Evolutionary conservation across 805 yeast species (phyloP), one percentile per base, ranked within the genome.

Genomic region (Nakazawaea sp.): DNA sequence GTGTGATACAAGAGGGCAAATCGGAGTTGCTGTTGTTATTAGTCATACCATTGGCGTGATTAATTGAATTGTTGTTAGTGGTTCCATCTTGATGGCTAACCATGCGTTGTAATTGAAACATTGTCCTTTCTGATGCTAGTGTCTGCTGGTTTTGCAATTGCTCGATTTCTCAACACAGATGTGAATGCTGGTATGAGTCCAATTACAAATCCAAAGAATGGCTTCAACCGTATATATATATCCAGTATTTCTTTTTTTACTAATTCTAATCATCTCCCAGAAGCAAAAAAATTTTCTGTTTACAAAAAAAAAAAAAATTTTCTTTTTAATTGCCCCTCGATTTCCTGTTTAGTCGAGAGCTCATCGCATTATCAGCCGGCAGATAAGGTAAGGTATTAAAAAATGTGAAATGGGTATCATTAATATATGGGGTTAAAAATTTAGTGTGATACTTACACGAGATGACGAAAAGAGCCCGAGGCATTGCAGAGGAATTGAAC

Each of bases 1-100:
- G 36, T 21, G 40, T 36, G 13, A 36, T 30, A 18, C 33, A 33
- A 8, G 18, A 18, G 8, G 27, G 26, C 27, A 30, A 11, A 5
- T 30, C 32, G 16, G 12, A 8, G 8, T 15, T 15, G 12, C 5
- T 18, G 25, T 29, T 30, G 27, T 25, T 36, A 20, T 36, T 25
- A 19, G 8, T 18, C 18, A 6, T 25, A 27, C 17, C 24, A 12
- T 17, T 29, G 25, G 17, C 16, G 18, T 20, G 13, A 19, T 17
- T n/a, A 21, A 21, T 21, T 7, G 10, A 8, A 21, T 21, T 21
- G 10, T 21, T 21, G 10, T 21, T 21, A 8, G 24, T 21, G 24
- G 24, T 21, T n/a, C n/a, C n/a, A n/a, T n/a, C n/a, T n/a, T n/a
- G n/a, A n/a, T n/a, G n/a, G n/a, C n/a, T n/a, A n/a, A n/a, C n/a